phyloP scores from a whole-genome alignment of 352 stramenopile species.

The Globisporangium apiculatum region DNA sequence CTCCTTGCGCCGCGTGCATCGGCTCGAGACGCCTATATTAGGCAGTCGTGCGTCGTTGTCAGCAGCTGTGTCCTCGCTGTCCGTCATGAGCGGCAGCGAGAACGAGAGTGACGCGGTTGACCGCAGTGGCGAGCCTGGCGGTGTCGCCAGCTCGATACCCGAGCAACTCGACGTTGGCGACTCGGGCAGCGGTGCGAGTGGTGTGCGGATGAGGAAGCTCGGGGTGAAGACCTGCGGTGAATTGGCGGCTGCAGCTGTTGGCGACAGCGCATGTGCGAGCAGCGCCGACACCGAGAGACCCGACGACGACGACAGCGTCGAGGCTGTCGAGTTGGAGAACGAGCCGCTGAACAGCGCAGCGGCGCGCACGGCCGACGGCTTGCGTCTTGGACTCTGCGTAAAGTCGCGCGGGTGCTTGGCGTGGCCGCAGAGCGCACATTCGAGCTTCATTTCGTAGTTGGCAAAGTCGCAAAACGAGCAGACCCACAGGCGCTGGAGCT shows the following conservation, averaged over 20 bases:
- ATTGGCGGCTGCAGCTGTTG: neutral
- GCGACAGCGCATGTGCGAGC: neutral
- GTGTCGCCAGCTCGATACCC: conserved; percentile 1
- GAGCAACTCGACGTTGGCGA: conserved; percentile 6
- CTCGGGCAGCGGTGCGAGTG: conserved; percentile 13
- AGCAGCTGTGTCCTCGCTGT: neutral
- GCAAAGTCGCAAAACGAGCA: conserved; percentile 50
- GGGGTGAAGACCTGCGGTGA: conserved; percentile 5
- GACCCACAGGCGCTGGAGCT: conserved; percentile 41
- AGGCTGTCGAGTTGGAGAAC: conserved; percentile 6
- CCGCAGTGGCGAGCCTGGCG: conserved; percentile 4
- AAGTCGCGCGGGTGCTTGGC: conserved; percentile 27
- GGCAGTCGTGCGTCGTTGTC: neutral
- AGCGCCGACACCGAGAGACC: neutral
- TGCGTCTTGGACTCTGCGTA: conserved; percentile 14
- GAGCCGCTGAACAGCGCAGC: conserved; percentile 23
- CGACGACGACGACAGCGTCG: conserved; percentile 15
- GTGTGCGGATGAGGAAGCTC: conserved; percentile 10
- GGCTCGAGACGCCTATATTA: conserved; percentile 2
- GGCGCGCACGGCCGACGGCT: conserved; percentile 20
- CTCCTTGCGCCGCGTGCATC: conserved; percentile 28
- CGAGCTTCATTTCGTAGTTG: conserved; percentile 51
- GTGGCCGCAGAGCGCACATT: conserved; percentile 38
- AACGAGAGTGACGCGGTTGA: neutral
- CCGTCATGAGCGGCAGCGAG: neutral